Evolutionary conservation across 1,139 yeast species (phyloP).

Genomic region (Saccharomycopsis hybrid): DNA sequence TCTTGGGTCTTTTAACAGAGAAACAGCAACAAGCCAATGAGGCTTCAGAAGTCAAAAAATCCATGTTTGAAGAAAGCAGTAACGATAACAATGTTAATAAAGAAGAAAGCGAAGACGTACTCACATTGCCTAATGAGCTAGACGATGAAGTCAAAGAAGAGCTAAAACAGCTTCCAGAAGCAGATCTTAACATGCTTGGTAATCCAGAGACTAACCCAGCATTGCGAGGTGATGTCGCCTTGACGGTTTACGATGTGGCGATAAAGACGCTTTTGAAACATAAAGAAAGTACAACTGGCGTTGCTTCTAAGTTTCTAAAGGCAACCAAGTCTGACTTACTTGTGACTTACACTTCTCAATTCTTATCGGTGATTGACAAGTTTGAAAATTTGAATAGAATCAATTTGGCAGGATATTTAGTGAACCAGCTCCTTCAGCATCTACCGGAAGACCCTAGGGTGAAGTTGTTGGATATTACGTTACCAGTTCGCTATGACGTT

Average conservation of each 20-base stretch:
- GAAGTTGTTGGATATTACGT: slow-evolving; percentile 50
- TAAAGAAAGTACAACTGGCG: slow-evolving; percentile 26
- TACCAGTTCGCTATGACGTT: slow-evolving; percentile 55
- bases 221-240: slow-evolving; percentile 79
- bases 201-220: slow-evolving; percentile 86
- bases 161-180: slow-evolving; percentile 56
- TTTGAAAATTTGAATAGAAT: slow-evolving; percentile 65
- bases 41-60: slow-evolving; percentile 20
- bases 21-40: slow-evolving; percentile 52
- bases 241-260: slow-evolving; percentile 74
- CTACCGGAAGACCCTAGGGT: slow-evolving; percentile 31
- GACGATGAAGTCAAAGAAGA: slow-evolving; percentile 54
- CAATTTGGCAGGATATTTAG: slow-evolving; percentile 59
- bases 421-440: slow-evolving; percentile 42
- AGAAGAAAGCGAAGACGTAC: slow-evolving; percentile 35
- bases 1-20: slow-evolving; percentile 71
- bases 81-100: no score
- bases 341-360: slow-evolving; percentile 40
- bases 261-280: slow-evolving; percentile 41
- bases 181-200: slow-evolving; percentile 81
- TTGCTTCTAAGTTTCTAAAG: slow-evolving; percentile 23
- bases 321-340: slow-evolving; percentile 33
- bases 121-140: slow-evolving; percentile 49
- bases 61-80: slow-evolving; percentile 22
- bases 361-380: slow-evolving; percentile 54